Evolutionary conservation across 164 flowering plant species (phyloP), one percentile per base, ranked within the genome.

Genomic region (Tinospora cordifolia): DNA sequence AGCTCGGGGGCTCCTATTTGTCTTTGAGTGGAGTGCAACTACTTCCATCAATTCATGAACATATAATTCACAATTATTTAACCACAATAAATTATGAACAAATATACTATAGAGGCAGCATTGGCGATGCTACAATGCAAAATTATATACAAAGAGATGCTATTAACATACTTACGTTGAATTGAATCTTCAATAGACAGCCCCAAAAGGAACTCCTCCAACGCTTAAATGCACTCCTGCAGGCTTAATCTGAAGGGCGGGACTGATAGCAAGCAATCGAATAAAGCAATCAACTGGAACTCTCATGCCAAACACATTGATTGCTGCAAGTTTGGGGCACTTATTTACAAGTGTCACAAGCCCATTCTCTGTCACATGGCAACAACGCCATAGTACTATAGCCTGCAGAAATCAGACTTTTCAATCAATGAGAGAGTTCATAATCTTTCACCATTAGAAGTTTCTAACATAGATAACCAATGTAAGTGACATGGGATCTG

Each of bases 321-420:
- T 90, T 1, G 94, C 87, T 72, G 82, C 80, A 0, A 95, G 96
- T 73, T 84, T 84, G 14, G 68, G 82, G 62, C 98, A 95, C 65
- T 85, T 90, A 63, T 79, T 81, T 69, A 91, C 99, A 44, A 95
- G 87, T 36, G 65, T 69, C 4, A 87, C 64, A 19, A 95, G 97
- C 62, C 99, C 99, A 9, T 64, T 80, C 73, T 86, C 94, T 0
- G 96, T 90, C 19, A 95, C 91, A 66, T 90, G 98, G 54, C 96
- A 94, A 78, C 99, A 95, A 70, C 98, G 83, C 99, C 97, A 95
- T 34, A 95, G 78, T 65, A 83, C 84, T 71, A 92, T 84, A 15
- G 84, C 84, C 99, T 92, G 84, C 11, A 64, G 63, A 65, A 69
- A 14, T 13, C 63, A 44, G 10, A 5, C 12, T 44, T 9, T 2